These are phyloP conservation scores for Pyrrhoderma noxium DNA, from an alignment of 1,284 basidiomycete genomes.

Conservation along the genomic window DNA sequence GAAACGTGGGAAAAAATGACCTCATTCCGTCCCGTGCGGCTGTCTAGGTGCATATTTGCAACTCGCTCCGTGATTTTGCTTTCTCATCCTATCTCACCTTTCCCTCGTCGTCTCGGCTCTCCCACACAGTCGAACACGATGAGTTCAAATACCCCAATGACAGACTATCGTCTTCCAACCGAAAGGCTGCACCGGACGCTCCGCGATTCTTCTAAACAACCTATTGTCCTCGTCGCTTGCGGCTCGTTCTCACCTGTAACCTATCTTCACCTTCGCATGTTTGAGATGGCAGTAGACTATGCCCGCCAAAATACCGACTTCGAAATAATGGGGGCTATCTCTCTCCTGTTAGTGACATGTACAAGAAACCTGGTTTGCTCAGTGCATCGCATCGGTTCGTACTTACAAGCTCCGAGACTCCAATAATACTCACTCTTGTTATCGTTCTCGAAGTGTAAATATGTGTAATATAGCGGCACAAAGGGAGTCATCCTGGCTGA, in stretches of 20 bases:
- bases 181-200: constrained; percentile 27
- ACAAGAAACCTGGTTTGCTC: constrained; percentile 85
- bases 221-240: constrained; percentile 72
- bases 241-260: constrained; percentile 80
- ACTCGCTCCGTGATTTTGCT: neutral
- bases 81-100: neutral
- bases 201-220: constrained; percentile 57
- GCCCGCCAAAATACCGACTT: constrained; percentile 88
- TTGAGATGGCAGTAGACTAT: constrained; percentile 97
- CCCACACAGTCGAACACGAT: constrained; percentile 3
- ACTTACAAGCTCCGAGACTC: neutral
- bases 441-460: constrained; percentile 27
- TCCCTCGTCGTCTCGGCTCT: too few species aligned
- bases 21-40: neutral
- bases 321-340: constrained; percentile 91
- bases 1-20: too few species aligned
- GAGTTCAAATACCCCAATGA: constrained; percentile 7
- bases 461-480: constrained; percentile 88
- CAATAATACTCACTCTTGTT: constrained; percentile 5
- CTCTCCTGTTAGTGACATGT: constrained; percentile 89
- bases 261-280: constrained; percentile 87
- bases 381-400: constrained; percentile 73
- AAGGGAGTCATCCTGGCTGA: constrained; percentile 66
- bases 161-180: constrained; percentile 14
- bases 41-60: neutral